These are phyloP conservation scores for Cynanchum wilfordii DNA, from an alignment of 257 asterid genomes.

Conservation along the genomic window DNA sequence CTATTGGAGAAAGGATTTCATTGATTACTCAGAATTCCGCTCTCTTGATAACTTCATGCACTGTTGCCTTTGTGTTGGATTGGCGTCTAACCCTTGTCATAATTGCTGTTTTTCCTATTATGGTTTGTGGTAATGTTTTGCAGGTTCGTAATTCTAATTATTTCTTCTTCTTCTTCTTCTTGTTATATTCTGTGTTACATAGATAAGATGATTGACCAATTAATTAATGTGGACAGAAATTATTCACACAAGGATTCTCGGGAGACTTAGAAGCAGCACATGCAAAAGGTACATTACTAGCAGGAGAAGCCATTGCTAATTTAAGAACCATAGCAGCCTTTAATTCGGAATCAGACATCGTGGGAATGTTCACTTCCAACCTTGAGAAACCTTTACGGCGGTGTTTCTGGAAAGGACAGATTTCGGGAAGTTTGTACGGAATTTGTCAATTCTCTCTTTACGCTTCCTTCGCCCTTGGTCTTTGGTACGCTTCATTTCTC, in stretches of 20 bases:
- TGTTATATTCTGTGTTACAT: no score
- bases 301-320: constrained; percentile 90
- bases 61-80: constrained; percentile 82
- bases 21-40: constrained; percentile 93
- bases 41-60: constrained; percentile 86
- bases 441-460: constrained; percentile 77
- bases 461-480: constrained; percentile 87
- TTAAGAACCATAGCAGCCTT: constrained; percentile 85
- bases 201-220: no score
- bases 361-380: constrained; percentile 48
- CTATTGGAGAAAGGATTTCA: constrained; percentile 85
- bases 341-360: constrained; percentile 67
- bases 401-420: constrained; percentile 94
- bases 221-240: constrained; percentile 45
- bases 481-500: constrained; percentile 91
- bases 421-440: constrained; percentile 82
- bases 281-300: constrained; percentile 81
- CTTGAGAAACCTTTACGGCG: constrained; percentile 58
- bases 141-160: constrained; percentile 47
- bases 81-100: constrained; percentile 95
- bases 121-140: constrained; percentile 79
- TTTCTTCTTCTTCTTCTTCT: not conserved
- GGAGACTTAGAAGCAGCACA: constrained; percentile 92
- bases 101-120: constrained; percentile 76
- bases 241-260: constrained; percentile 92